phyloP scores from a whole-genome alignment of 805 yeast species.

The Komagataella pseudopastoris region DNA sequence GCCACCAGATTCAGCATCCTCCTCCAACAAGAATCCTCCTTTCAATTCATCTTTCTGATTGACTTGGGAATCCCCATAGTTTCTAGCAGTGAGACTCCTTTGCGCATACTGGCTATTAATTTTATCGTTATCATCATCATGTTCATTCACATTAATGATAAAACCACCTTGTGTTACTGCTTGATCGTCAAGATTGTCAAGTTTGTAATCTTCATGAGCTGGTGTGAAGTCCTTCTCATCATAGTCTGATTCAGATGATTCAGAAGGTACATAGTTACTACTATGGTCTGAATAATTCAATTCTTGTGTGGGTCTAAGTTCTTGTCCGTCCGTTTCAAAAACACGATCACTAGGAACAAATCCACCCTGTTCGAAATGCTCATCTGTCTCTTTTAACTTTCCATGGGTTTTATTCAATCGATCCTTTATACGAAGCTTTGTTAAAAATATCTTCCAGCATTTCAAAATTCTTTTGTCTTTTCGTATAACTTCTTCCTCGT shows the following conservation, averaged over 20 bases:
- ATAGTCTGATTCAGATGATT: background rate
- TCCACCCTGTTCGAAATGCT: slow-evolving; percentile 6
- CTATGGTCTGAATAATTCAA: background rate
- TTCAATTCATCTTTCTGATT: slow-evolving; percentile 1
- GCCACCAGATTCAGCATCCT: slow-evolving; percentile 5
- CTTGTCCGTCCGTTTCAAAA: background rate
- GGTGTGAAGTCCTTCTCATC: background rate
- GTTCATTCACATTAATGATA: slow-evolving; percentile 1
- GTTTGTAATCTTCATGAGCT: background rate
- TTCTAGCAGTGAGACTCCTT: background rate
- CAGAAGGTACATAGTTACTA: background rate
- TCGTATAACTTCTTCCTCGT: slow-evolving; percentile 34
- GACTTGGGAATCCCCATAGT: slow-evolving; percentile 2
- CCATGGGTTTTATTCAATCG: slow-evolving; percentile 40
- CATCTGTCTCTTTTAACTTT: slow-evolving; percentile 12
- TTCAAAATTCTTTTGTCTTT: slow-evolving; percentile 29
- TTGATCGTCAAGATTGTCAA: background rate
- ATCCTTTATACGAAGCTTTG: slow-evolving; percentile 31
- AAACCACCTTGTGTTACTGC: background rate
- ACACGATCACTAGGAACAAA: background rate
- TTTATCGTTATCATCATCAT: background rate
- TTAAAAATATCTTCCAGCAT: slow-evolving; percentile 39
- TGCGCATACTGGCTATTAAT: background rate
- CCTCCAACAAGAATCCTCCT: slow-evolving; percentile 3
- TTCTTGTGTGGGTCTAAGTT: slow-evolving; percentile 3